These are phyloP conservation scores for Microglena sp. DNA, from an alignment of 139 green algal genomes.

Conservation along the genomic window DNA sequence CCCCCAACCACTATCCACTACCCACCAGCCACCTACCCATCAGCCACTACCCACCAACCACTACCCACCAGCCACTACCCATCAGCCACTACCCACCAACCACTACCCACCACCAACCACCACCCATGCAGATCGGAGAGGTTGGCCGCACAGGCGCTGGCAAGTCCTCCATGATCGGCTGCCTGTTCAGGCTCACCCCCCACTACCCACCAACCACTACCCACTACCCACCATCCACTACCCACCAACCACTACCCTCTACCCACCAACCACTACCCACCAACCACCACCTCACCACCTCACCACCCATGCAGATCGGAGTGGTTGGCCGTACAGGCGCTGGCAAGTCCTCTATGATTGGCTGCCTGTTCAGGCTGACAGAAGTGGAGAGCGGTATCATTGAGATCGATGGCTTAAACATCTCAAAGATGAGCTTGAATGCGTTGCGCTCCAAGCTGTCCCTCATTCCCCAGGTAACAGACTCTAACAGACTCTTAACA, in stretches of 20 bases:
- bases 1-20: no score
- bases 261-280: no score
- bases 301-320: not conserved
- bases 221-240: no score
- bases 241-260: no score
- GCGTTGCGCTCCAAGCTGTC: conserved; percentile 11
- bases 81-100: no score
- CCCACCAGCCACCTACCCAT: no score
- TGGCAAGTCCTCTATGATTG: conserved; percentile 65
- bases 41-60: no score
- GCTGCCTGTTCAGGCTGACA: conserved; percentile 53
- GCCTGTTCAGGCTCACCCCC: conserved; percentile 56
- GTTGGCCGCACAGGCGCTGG: conserved; percentile 25
- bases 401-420: conserved; percentile 9
- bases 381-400: conserved; percentile 10
- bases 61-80: no score
- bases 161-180: conserved; percentile 62
- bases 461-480: conserved; percentile 6
- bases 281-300: no score
- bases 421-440: conserved; percentile 7
- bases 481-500: no score
- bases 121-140: not conserved
- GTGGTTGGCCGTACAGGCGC: conserved; percentile 10
- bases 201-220: no score
- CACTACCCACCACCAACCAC: no score